Evolutionary conservation across 768 basidiomycete genomes (phyloP), one percentile per base, ranked within the genome.

Genomic region (Leccinum obscurum): DNA sequence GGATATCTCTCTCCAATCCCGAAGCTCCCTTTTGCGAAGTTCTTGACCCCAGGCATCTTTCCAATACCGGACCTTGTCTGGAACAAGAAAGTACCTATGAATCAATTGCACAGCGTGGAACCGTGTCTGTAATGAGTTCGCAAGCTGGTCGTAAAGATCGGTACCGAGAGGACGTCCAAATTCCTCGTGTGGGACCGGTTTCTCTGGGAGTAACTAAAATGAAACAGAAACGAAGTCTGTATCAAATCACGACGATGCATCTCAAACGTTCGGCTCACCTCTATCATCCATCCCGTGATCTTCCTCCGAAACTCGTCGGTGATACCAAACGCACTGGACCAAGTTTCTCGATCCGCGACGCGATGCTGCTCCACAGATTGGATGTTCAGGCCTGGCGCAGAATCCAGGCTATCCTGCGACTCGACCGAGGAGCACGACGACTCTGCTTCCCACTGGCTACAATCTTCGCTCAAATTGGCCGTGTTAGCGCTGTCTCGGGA

Each of bases 81-180:
- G 70, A 26, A 79, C 67, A 32, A 77, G 74, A 64, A 85, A 82
- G 60, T 85, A 89, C 20, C 85, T 78, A 24, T 79, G 71, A 62
- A 89, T 86, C 62, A 89, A 70, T 67, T 84, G 81, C 0, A 77
- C 83, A 0, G 87, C 87, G 58, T 89, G 87, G 63, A 88, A 89
- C 4, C 85, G 79, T 15, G 87, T 88, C 60, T 87, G 81, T 0
- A 77, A 78, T 0, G 82, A 85, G 3, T 74, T 78, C 8, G 70
- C 68, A 26, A 90, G 77, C 57, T 89, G 84, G 53, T 87, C 83
- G 44, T 75, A 69, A 28, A 89, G 67, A 30, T 70, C 59, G 17
- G 13, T n/a, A 15, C 68, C 63, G 8, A 24, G 20, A 2, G 7
- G 56, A 26, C 52, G 54, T n/a, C 20, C 15, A 15, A n/a, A 1